phyloP scores from a whole-genome alignment of 106 monocot genomes.

The Iris macrosiphon region DNA sequence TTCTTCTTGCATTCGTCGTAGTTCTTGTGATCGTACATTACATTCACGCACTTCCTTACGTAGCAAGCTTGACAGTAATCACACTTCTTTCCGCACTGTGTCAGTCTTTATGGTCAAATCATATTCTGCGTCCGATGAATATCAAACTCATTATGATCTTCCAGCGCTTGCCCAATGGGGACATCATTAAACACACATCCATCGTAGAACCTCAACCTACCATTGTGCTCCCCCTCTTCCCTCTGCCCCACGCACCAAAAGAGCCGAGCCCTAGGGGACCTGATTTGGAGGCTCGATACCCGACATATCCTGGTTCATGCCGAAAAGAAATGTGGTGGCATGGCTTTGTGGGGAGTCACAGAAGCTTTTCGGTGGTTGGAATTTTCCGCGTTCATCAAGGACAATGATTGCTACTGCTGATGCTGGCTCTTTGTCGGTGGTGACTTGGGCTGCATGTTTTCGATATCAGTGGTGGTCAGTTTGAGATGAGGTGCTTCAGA shows the following conservation, averaged over 20 bases:
- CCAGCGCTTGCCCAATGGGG: conserved; percentile 1
- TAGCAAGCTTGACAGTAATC: no score
- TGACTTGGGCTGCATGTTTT: conserved; percentile 57
- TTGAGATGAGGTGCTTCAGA: conserved; percentile 72
- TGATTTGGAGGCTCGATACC: conserved; percentile 13
- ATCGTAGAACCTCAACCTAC: conserved; percentile 28
- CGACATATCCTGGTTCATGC: conserved; percentile 16
- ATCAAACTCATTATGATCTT: conserved; percentile 29
- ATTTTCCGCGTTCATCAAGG: conserved; percentile 21
- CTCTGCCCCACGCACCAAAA: conserved; percentile 14
- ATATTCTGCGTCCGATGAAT: conserved; percentile 4
- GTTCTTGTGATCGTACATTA: no score
- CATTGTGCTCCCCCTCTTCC: conserved; percentile 12
- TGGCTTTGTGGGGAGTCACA: conserved; percentile 42
- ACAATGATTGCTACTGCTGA: conserved; percentile 27
- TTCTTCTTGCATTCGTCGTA: no score
- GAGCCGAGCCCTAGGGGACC: conserved; percentile 23
- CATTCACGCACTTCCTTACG: no score
- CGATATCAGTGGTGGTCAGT: conserved; percentile 65
- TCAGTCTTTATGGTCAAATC: no score
- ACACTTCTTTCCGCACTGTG: no score
- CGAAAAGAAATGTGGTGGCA: conserved; percentile 2
- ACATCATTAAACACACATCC: conserved; percentile 20
- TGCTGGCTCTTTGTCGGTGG: conserved; percentile 51
- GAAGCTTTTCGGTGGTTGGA: conserved; percentile 32